phyloP scores from a whole-genome alignment of 306 rosid genomes.

The Herpetospermum pedunculosum region DNA sequence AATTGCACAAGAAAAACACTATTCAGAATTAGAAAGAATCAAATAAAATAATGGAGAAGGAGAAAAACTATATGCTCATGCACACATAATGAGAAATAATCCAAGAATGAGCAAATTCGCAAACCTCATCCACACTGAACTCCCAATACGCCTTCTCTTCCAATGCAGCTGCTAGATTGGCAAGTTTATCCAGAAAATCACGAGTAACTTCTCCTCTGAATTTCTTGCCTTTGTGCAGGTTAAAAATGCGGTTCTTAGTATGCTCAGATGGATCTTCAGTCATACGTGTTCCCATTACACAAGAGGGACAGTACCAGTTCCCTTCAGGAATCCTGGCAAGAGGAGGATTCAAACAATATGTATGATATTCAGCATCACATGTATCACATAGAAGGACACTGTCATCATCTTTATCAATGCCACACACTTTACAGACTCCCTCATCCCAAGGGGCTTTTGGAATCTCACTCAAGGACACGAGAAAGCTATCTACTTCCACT shows the following conservation, averaged over 20 bases:
- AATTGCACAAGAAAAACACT: background rate
- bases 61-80: background rate
- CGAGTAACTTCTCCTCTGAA: conserved; percentile 61
- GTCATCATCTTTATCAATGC: conserved; percentile 96
- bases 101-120: conserved; percentile 17
- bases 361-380: conserved; percentile 98
- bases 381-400: conserved; percentile 92
- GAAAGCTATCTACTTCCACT: conserved; percentile 52
- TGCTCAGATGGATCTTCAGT: conserved; percentile 39
- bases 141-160: conserved; percentile 98
- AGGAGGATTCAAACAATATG: conserved; percentile 96
- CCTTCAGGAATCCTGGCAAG: conserved; percentile 98
- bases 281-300: conserved; percentile 46
- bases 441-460: conserved; percentile 99
- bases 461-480: conserved; percentile 50
- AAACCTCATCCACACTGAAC: conserved; percentile 58
- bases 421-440: conserved; percentile 99
- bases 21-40: background rate
- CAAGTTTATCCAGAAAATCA: conserved; percentile 53
- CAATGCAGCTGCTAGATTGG: conserved; percentile 50
- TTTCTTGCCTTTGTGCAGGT: conserved; percentile 43
- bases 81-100: conserved; percentile 8
- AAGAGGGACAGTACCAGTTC: conserved; percentile 99
- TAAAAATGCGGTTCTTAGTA: conserved; percentile 17
- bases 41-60: background rate